Percentiles rank a stretch among this genome's conserved stretches.
phyloP scores from a whole-genome alignment of 148 eudicot species.

The Camellia sinensis region DNA sequence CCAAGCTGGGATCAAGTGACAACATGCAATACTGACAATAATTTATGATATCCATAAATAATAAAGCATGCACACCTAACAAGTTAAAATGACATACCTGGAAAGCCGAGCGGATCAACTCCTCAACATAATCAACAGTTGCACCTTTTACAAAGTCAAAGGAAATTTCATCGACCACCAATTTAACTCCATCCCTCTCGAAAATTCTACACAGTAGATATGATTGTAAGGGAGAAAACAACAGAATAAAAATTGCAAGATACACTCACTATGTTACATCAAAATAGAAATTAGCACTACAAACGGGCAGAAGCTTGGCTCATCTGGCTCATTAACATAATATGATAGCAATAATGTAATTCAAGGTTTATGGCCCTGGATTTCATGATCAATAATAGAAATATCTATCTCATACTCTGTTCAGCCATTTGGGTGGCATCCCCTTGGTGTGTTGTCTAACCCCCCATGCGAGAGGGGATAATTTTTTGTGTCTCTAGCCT shows the following conservation, averaged over 20 bases:
- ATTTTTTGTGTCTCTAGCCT: too few species aligned
- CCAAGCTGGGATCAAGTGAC: neutral
- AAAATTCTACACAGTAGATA: conserved; percentile 51
- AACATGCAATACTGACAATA: neutral
- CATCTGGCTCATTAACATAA: neutral
- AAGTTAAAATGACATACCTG: conserved; percentile 52
- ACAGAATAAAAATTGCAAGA: neutral
- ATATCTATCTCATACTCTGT: neutral
- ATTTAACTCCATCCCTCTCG: conserved; percentile 81
- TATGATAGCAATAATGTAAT: neutral
- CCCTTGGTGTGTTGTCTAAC: too few species aligned
- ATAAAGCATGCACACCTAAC: neutral
- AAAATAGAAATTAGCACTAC: neutral
- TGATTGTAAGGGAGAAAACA: neutral
- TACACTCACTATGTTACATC: neutral
- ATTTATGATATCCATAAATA: neutral
- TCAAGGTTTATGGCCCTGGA: neutral
- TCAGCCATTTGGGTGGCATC: neutral
- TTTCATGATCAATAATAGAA: neutral
- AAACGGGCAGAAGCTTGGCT: neutral
- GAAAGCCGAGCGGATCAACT: conserved; percentile 94
- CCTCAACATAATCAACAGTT: conserved; percentile 93
- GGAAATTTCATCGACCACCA: conserved; percentile 85
- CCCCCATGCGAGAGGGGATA: too few species aligned
- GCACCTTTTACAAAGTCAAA: conserved; percentile 96